Conservation (phyloP, 1,139 yeast species). For the Magnusiomyces starmeri region DNA sequence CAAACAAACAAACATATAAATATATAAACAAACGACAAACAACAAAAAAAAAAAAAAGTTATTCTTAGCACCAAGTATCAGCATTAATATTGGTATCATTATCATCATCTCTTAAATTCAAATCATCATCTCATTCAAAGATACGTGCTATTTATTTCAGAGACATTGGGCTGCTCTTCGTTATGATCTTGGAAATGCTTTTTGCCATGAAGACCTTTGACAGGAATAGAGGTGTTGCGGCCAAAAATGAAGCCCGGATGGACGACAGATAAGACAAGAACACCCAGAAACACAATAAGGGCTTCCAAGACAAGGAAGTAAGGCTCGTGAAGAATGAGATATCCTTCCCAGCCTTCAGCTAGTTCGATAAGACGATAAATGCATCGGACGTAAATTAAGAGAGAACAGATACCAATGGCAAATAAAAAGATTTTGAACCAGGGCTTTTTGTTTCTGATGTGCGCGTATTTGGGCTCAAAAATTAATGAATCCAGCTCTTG, state of each 20-base stretch:
- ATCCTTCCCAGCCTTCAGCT: conserved; percentile 68
- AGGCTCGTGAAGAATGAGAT: conserved; percentile 58
- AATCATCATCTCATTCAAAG: too few relatives aligned
- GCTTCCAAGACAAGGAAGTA: conserved; percentile 75
- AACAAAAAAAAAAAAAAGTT: too few relatives aligned
- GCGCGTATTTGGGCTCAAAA: conserved; percentile 38
- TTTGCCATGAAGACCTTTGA: conserved; percentile 5
- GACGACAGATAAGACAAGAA: conserved; percentile 42
- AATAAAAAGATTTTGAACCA: conserved; percentile 36
- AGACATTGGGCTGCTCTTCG: too few relatives aligned
- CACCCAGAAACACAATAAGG: conserved; percentile 51
- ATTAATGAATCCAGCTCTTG: conserved; percentile 6
- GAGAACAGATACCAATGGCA: conserved; percentile 27
- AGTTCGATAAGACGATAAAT: conserved; percentile 74
- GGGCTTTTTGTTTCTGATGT: conserved; percentile 36
- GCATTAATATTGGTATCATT: too few relatives aligned
- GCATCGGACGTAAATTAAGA: conserved; percentile 62
- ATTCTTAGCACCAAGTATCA: too few relatives aligned
- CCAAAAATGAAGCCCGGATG: conserved; percentile 48
- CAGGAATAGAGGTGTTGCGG: conserved; percentile 7
- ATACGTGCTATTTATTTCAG: too few relatives aligned
- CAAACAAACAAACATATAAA: too few relatives aligned
- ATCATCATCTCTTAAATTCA: too few relatives aligned
- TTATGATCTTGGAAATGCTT: not conserved
- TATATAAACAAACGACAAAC: too few relatives aligned